Evolutionary conservation across 2,329 filamentous ascomycete species (phyloP).

Genomic region (Curvularia sp.): DNA sequence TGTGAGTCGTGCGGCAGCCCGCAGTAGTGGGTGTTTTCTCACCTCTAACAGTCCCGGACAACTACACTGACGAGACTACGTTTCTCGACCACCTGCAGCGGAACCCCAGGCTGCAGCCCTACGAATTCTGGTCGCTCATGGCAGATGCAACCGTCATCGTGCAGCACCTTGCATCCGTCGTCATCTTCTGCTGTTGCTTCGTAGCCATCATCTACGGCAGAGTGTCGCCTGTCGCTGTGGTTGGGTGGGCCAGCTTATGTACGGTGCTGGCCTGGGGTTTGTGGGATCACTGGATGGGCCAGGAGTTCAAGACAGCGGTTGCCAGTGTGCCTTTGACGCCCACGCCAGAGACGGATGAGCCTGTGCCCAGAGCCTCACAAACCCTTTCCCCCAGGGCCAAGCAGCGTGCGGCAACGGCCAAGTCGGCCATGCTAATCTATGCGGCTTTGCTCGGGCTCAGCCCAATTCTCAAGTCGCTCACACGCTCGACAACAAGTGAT

Average conservation of each 20-base stretch:
- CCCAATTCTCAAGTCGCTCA: slow-evolving; percentile 96
- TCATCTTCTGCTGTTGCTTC: slow-evolving; percentile 94
- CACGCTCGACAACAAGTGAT: slow-evolving; percentile 87
- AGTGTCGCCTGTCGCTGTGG: slow-evolving; percentile 88
- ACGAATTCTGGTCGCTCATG: slow-evolving; percentile 97
- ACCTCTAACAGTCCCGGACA: slow-evolving; percentile 78
- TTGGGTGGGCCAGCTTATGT: slow-evolving; percentile 80
- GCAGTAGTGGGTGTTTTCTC: slow-evolving; percentile 7
- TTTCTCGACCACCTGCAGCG: slow-evolving; percentile 95
- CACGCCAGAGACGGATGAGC: background rate
- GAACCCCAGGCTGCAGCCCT: slow-evolving; percentile 90
- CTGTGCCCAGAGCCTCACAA: slow-evolving; percentile 28
- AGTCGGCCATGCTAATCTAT: slow-evolving; percentile 92
- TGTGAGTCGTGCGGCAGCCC: slow-evolving; percentile 62
- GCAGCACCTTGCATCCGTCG: slow-evolving; percentile 93
- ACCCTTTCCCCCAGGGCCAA: slow-evolving; percentile 63
- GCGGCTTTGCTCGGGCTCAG: slow-evolving; percentile 89
- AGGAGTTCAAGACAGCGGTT: slow-evolving; percentile 65
- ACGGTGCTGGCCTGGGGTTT: slow-evolving; percentile 88
- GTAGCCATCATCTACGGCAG: slow-evolving; percentile 86
- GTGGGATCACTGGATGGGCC: slow-evolving; percentile 89
- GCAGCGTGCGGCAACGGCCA: slow-evolving; percentile 78
- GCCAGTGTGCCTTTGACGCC: slow-evolving; percentile 38
- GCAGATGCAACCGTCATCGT: slow-evolving; percentile 96
- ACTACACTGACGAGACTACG: slow-evolving; percentile 96